Base-by-base conservation (phyloP, 1,284 basidiomycete species). In the Mrakiaceae sp. region DNA sequence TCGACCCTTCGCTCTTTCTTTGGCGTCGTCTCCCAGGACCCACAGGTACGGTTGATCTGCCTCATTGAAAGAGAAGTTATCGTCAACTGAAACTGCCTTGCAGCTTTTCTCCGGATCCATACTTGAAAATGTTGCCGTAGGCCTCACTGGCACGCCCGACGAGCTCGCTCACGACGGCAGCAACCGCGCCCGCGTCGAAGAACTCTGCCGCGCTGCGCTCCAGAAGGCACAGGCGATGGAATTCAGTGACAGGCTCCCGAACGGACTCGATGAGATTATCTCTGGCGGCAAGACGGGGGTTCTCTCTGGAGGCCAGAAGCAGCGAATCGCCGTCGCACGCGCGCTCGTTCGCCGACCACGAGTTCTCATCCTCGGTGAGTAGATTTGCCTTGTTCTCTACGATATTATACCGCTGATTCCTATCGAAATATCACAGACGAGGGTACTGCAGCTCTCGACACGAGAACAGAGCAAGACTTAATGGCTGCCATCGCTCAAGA, bases 21-120 rank as follows among this genome's bases (percentile, higher is more conserved):
- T 55, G 74, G 76, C 27, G 74, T 78, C 10, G 77, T 79, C n/a
- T 72, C 74, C 6, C 78, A 79, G 65, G 74, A 78, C 50, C 78
- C 77, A 5, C 27, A 27, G 27, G 27, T 27, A 27, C 27, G 27
- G 1, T 27, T 27, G 27, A 27, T 27, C 27, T 27, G 27, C 27
- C 27, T 27, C 27, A 27, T 27, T 27, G 27, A 27, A 27, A 27
- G 27, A 27, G 2, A 27, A 27, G 27, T 1, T 27, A 27, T 27
- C 27, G 2, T 27, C 27, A 27, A 27, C 27, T 27, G 27, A 27
- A 27, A 27, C 2, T 27, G 27, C 27, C 27, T 27, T 27, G 1
- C 73, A 75, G 54, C 71, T 80, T 1, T 75, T 77, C 68, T 74
- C 75, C 62, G 74, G 73, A 63, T 73, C 76, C 1, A 71, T 79